A percentile compares a stretch with the other conserved stretches of the same genome.
Conservation (phyloP, 768 basidiomycete species). For the Basidioascus undulatus region DNA sequence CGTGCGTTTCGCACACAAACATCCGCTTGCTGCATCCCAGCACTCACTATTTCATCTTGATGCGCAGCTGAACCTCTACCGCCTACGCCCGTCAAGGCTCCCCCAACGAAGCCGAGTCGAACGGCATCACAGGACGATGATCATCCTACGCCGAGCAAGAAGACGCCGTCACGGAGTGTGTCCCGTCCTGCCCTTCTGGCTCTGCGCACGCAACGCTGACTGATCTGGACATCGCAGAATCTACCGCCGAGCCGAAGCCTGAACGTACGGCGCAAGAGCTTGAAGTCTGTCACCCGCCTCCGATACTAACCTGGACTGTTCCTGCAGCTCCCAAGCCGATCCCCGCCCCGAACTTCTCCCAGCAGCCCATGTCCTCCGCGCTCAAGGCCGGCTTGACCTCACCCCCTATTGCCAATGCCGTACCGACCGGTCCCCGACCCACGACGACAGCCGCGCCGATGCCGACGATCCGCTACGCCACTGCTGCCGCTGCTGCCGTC, state of each 20-base stretch:
- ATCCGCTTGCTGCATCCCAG: neutral
- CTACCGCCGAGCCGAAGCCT: too few species aligned
- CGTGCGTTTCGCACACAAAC: conserved; percentile 2
- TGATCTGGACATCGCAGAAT: too few species aligned
- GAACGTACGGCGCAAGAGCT: too few species aligned
- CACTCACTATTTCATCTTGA: neutral
- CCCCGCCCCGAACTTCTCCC: conserved; percentile 53
- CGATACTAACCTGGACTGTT: too few species aligned
- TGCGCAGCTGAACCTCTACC: conserved; percentile 36
- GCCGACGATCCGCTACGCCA: conserved; percentile 69
- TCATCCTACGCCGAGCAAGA: too few species aligned
- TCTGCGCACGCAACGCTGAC: too few species aligned
- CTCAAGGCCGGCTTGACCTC: conserved; percentile 45
- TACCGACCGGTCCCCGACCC: conserved; percentile 2
- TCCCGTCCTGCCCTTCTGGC: too few species aligned
- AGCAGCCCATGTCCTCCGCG: conserved; percentile 51
- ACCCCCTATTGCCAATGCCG: too few species aligned
- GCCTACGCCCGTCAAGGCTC: conserved; percentile 35
- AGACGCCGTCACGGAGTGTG: too few species aligned
- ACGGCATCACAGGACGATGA: conserved; percentile 44
- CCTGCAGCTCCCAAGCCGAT: conserved; percentile 31
- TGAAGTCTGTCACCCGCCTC: too few species aligned
- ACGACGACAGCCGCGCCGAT: conserved; percentile 18
- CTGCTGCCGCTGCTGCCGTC: conserved; percentile 57
- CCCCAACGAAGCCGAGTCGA: conserved; percentile 6